Percentiles rank a stretch among this genome's conserved stretches.
phyloP scores from a whole-genome alignment of 2,329 filamentous ascomycete genomes.

The Orbilia javanica region DNA sequence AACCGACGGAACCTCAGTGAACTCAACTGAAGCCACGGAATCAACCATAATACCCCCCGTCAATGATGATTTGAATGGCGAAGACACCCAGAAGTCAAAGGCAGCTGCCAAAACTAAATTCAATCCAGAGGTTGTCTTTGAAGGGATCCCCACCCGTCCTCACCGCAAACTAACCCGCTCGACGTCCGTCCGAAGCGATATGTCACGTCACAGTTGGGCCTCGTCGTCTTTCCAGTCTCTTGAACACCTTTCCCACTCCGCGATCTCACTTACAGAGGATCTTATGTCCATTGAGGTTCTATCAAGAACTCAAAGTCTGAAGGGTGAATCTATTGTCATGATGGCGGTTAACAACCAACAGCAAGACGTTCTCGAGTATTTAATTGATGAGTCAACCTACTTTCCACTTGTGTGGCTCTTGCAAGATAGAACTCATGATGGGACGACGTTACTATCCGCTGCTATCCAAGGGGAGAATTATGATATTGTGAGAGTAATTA shows the following conservation, averaged over 20 bases:
- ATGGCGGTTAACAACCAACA: conserved; percentile 83
- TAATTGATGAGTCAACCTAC: conserved; percentile 81
- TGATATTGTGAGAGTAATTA: conserved; percentile 79
- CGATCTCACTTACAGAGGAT: conserved; percentile 47
- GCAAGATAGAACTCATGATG: conserved; percentile 87
- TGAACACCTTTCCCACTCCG: conserved; percentile 54
- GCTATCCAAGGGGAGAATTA: conserved; percentile 86
- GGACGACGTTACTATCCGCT: conserved; percentile 87
- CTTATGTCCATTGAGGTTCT: conserved; percentile 64
- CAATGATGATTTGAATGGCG: conserved; percentile 24
- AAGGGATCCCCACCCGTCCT: conserved; percentile 43
- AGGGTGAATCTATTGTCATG: conserved; percentile 88
- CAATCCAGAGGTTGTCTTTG: conserved; percentile 54
- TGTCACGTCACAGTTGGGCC: conserved; percentile 53
- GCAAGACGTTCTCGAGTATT: conserved; percentile 79
- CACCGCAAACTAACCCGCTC: conserved; percentile 48
- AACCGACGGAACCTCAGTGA: conserved; percentile 28
- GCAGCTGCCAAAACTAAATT: conserved; percentile 49
- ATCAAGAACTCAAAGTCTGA: conserved; percentile 71
- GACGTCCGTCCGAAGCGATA: conserved; percentile 51
- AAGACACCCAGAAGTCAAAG: conserved; percentile 56
- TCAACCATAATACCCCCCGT: conserved; percentile 39
- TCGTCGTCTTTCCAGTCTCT: conserved; percentile 55
- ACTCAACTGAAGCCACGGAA: conserved; percentile 17
- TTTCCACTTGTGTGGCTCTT: conserved; percentile 79